Evolutionary conservation across 208 protist genomes (phyloP), one percentile per base, ranked within the genome.

Genomic region (Porcisia hertigi): DNA sequence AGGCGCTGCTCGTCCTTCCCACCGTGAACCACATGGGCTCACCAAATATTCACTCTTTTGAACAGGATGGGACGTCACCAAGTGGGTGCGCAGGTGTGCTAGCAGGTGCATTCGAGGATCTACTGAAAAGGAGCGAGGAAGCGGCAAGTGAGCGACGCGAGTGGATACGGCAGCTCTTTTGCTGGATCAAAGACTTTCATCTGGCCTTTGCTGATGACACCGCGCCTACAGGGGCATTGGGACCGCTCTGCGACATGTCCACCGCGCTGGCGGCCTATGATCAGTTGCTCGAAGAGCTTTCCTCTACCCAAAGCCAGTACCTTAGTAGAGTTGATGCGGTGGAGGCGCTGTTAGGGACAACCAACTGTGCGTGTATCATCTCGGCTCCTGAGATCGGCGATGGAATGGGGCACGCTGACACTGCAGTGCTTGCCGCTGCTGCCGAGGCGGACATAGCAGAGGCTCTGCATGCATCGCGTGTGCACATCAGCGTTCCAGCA

Each of bases 141-240:
- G 59, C 16, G 59, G 3, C 25, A 64, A 5, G 59, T 64, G 16
- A 41, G 59, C 59, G 34, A 11, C 59, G 34, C 16, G 59, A 64
- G n/a, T 64, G 59, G 59, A 64, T 43, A 16, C 59, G 41, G 59
- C 59, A 64, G 23, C 34, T 64, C 34, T 34, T 64, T 25, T 18
- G 30, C 14, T 64, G 59, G 59, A 25, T 64, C 59, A 64, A 64
- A 64, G 59, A 64, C 59, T 43, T 64, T 64, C 25, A 25, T 64
- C 34, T 16, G 58, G 7, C 30, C 30, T 41, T 9, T 36, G 25
- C 30, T 9, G 20, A 30, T 63, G 58, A 41, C 30, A 3, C 58
- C 58, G 58, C 30, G 39, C 30, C n/a, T 4, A 30, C 34, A 63
- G 12, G 8, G 58, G 30, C 30, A 5, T 41, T 30, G 30, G 58